Conservation (phyloP, 1,284 basidiomycete genomes). For the Apiotrichum laibachii region DNA sequence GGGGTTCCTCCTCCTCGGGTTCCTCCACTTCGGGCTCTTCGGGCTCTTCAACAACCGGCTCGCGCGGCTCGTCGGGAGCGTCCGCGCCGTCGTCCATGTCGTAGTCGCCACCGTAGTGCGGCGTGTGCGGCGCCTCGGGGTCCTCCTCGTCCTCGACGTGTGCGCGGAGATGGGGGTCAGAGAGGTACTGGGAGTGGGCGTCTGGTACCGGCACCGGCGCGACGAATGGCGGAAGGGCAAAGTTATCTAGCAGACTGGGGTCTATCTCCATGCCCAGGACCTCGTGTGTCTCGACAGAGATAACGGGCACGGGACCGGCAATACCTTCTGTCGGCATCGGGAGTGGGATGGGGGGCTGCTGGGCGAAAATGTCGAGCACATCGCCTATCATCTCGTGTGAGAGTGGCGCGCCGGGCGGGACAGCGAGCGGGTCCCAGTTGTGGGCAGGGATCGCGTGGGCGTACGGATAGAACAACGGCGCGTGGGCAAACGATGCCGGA, state of each 20-base stretch:
- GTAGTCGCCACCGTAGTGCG: no score
- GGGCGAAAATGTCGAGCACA: background rate
- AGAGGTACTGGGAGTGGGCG: no score
- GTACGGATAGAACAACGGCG: background rate
- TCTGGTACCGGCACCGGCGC: no score
- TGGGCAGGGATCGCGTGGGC: no score
- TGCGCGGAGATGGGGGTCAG: background rate
- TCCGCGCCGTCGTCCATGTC: background rate
- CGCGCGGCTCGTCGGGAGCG: background rate
- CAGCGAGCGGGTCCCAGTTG: background rate
- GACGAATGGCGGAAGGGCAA: no score
- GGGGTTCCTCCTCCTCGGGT: background rate
- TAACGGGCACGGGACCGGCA: no score
- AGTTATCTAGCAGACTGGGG: no score
- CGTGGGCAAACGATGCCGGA: background rate
- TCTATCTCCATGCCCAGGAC: no score
- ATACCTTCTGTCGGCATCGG: background rate
- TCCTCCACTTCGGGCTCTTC: background rate
- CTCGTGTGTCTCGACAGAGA: no score
- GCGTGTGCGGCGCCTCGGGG: conserved; percentile 1
- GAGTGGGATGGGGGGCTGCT: background rate
- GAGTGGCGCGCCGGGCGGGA: background rate
- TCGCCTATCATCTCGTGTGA: background rate
- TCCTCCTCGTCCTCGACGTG: conserved; percentile 3
- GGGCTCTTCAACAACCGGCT: conserved; percentile 1